Evolutionary conservation across 768 basidiomycete genomes (phyloP).

Genomic region (Lactarius pseudohatsudake): DNA sequence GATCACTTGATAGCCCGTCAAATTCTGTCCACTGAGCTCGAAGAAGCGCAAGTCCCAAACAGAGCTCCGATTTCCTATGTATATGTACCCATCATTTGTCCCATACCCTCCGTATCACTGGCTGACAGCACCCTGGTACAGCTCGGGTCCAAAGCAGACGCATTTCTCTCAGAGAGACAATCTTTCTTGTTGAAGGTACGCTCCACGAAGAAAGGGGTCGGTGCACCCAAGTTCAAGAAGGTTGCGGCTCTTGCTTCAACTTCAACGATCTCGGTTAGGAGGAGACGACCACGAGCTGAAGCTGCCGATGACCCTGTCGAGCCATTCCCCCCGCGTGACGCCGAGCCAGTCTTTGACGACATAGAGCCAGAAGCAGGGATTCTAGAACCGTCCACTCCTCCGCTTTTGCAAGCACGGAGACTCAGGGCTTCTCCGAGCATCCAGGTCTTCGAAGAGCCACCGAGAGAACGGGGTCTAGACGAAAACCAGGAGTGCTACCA

Average conservation of each 20-base stretch:
- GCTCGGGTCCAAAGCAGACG: constrained; percentile 21
- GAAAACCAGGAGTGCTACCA: constrained; percentile 9
- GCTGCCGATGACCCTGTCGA: constrained; percentile 17
- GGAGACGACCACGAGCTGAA: neutral
- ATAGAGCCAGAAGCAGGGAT: constrained; percentile 13
- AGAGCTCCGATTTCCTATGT: constrained; percentile 22
- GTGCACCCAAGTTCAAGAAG: constrained; percentile 1
- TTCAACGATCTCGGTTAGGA: constrained; percentile 14
- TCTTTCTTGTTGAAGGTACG: constrained; percentile 17
- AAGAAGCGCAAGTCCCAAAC: constrained; percentile 2
- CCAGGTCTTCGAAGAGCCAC: constrained; percentile 3
- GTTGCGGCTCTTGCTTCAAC: neutral
- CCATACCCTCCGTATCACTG: neutral
- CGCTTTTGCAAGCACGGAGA: constrained; percentile 8
- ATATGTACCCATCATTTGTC: constrained; percentile 1
- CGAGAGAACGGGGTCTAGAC: neutral
- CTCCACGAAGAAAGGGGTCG: neutral
- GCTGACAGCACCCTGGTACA: constrained; percentile 1
- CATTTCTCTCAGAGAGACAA: constrained; percentile 12
- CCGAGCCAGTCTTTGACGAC: constrained; percentile 19
- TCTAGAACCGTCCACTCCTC: constrained; percentile 1
- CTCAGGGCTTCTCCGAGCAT: constrained; percentile 15
- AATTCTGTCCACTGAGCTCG: constrained; percentile 11
- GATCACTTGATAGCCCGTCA: constrained; percentile 16
- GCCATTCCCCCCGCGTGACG: constrained; percentile 5